phyloP scores from a whole-genome alignment of 441 rosid genomes.

The Raphanus hybrid region DNA sequence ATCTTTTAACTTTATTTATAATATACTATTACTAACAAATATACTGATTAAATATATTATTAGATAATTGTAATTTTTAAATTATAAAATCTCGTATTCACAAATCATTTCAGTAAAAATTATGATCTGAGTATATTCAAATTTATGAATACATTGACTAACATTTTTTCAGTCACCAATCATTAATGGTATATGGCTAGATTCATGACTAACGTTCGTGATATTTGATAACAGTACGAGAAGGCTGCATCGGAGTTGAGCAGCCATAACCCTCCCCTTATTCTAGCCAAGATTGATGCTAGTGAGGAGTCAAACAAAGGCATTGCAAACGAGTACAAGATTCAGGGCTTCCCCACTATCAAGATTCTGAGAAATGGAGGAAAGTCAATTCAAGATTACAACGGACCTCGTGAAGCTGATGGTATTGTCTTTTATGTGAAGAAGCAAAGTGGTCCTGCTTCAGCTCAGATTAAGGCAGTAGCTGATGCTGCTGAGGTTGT shows the following conservation, averaged over 20 bases:
- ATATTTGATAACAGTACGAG: conserved; percentile 61
- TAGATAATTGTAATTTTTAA: neutral
- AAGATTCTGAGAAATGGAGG: conserved; percentile 88
- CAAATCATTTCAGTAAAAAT: neutral
- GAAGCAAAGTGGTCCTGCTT: conserved; percentile 91
- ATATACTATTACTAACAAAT: neutral
- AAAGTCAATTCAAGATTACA: conserved; percentile 71
- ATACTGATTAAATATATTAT: neutral
- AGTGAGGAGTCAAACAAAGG: conserved; percentile 69
- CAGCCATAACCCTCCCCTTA: conserved; percentile 60
- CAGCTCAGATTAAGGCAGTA: conserved; percentile 65
- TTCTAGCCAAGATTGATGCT: conserved; percentile 89
- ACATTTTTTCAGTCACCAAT: neutral
- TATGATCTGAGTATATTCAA: too few relatives aligned
- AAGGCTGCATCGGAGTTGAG: conserved; percentile 82
- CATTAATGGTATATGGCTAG: neutral
- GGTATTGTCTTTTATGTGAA: conserved; percentile 79
- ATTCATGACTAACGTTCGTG: neutral
- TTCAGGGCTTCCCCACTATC: conserved; percentile 82
- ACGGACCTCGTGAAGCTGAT: conserved; percentile 92
- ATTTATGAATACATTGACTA: neutral
- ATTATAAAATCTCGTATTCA: neutral
- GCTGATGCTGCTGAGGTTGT: conserved; percentile 62
- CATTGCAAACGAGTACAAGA: conserved; percentile 58
- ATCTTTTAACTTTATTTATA: too few relatives aligned